phyloP scores from a whole-genome alignment of 192 early-diverging fungal species.

The Backusella australiensis region DNA sequence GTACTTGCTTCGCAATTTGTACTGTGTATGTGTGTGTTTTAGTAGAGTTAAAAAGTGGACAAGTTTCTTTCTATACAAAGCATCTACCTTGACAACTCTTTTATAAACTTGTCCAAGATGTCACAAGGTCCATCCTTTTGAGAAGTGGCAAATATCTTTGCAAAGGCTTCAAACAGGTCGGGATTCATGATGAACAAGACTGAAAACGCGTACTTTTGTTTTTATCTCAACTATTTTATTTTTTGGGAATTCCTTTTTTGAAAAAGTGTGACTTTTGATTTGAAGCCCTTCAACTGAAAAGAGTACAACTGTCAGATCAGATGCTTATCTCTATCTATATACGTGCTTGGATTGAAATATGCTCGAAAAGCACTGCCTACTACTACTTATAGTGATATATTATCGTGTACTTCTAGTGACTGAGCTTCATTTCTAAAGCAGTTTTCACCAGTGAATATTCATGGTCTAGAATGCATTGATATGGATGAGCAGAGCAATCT shows the following conservation, averaged over 20 bases:
- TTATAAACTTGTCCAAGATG: background rate
- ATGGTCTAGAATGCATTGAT: too few species aligned
- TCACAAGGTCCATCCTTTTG: background rate
- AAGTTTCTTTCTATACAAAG: background rate
- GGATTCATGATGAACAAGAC: background rate
- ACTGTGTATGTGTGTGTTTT: background rate
- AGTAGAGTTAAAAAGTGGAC: too few species aligned
- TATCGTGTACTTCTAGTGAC: too few species aligned
- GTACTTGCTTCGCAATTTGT: background rate
- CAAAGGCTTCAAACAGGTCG: background rate
- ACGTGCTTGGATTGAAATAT: too few species aligned
- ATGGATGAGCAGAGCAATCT: too few species aligned
- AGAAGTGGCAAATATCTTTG: background rate
- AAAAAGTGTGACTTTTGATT: background rate
- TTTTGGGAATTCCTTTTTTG: background rate
- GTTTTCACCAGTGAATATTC: too few species aligned
- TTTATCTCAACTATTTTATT: background rate
- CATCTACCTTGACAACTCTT: background rate
- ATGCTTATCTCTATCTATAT: too few species aligned
- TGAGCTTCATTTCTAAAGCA: too few species aligned
- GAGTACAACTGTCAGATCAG: too few species aligned
- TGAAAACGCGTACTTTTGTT: background rate
- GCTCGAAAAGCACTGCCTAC: too few species aligned
- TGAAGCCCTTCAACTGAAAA: too few species aligned
- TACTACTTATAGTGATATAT: too few species aligned